These are phyloP conservation scores for Myotisia sp. DNA, from an alignment of 2,329 filamentous ascomycete genomes.

Conservation along the genomic window DNA sequence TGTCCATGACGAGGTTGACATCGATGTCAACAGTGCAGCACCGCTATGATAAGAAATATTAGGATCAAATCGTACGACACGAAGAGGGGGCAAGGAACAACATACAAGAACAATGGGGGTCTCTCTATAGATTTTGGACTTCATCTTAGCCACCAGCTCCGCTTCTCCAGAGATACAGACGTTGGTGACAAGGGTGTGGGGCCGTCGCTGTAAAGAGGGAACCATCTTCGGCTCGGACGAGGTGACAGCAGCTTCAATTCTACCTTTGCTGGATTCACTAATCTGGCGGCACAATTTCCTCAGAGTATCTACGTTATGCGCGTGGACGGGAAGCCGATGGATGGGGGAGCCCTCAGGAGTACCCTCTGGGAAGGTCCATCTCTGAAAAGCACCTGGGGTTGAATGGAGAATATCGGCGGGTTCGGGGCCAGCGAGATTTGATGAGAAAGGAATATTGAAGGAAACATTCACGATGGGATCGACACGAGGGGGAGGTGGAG, in stretches of 20 bases:
- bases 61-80: slow-evolving; percentile 13
- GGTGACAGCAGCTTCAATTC: slow-evolving; percentile 71
- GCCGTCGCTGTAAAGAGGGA: slow-evolving; percentile 32
- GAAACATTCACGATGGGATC: slow-evolving; percentile 77
- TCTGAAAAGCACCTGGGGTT: slow-evolving; percentile 69
- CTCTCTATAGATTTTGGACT: slow-evolving; percentile 78
- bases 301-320: slow-evolving; percentile 68
- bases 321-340: slow-evolving; percentile 83
- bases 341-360: slow-evolving; percentile 71
- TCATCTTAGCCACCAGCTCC: slow-evolving; percentile 77
- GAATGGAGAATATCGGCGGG: slow-evolving; percentile 91
- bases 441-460: slow-evolving; percentile 95
- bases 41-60: slow-evolving; percentile 42
- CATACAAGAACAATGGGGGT: slow-evolving; percentile 84
- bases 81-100: slow-evolving; percentile 13
- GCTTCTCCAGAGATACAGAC: slow-evolving; percentile 81
- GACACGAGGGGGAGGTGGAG: slow-evolving; percentile 48
- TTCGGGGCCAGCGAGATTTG: slow-evolving; percentile 80
- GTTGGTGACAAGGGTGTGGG: slow-evolving; percentile 58
- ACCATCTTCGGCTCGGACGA: slow-evolving; percentile 63
- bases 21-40: slow-evolving; percentile 90
- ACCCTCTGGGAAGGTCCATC: slow-evolving; percentile 87
- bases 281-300: slow-evolving; percentile 69
- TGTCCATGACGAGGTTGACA: slow-evolving; percentile 75
- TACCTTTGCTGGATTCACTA: slow-evolving; percentile 50